Percentiles rank a stretch among this genome's conserved stretches.
These are phyloP conservation scores for Infundibulicybe gibba DNA, from an alignment of 768 basidiomycete species.

Conservation along the genomic window DNA sequence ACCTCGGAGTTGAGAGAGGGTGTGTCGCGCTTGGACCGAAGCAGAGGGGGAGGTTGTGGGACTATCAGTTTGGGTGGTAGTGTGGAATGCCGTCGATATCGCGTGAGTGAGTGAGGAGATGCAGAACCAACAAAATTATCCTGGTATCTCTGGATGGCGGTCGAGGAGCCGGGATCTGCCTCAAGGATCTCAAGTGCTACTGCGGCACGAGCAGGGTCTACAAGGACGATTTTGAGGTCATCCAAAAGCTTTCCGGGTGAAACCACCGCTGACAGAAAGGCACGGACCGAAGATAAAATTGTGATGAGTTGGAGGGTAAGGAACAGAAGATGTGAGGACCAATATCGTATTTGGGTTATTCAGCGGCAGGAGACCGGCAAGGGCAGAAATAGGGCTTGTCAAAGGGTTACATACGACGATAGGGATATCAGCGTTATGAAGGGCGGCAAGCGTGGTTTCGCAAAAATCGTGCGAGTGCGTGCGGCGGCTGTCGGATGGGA, in stretches of 20 bases:
- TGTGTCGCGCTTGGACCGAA: slow-evolving; percentile 29
- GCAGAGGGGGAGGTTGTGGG: slow-evolving; percentile 8
- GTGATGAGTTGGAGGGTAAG: slow-evolving; percentile 4
- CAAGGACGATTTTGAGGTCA: slow-evolving; percentile 32
- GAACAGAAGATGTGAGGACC: slow-evolving; percentile 25
- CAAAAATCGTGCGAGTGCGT: not conserved
- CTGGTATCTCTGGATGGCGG: slow-evolving; percentile 62
- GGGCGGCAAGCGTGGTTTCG: slow-evolving; percentile 11
- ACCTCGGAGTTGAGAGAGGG: slow-evolving; percentile 32
- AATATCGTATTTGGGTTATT: slow-evolving; percentile 40
- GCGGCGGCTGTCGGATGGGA: slow-evolving; percentile 11
- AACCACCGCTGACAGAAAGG: slow-evolving; percentile 11
- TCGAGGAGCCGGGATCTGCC: slow-evolving; percentile 37
- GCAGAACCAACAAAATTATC: slow-evolving; percentile 56
- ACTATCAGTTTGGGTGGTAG: slow-evolving; percentile 10
- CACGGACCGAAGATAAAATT: not conserved
- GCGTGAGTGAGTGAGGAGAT: slow-evolving; percentile 44
- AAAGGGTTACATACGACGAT: slow-evolving; percentile 62
- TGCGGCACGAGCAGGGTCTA: slow-evolving; percentile 59
- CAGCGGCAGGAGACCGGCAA: slow-evolving; percentile 24
- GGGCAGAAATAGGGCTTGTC: slow-evolving; percentile 39
- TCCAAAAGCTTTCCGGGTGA: slow-evolving; percentile 11
- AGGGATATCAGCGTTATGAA: slow-evolving; percentile 54
- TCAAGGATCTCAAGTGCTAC: slow-evolving; percentile 47
- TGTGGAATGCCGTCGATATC: slow-evolving; percentile 20